phyloP scores from a whole-genome alignment of 2,329 filamentous ascomycete species.

The Nemania abortiva region DNA sequence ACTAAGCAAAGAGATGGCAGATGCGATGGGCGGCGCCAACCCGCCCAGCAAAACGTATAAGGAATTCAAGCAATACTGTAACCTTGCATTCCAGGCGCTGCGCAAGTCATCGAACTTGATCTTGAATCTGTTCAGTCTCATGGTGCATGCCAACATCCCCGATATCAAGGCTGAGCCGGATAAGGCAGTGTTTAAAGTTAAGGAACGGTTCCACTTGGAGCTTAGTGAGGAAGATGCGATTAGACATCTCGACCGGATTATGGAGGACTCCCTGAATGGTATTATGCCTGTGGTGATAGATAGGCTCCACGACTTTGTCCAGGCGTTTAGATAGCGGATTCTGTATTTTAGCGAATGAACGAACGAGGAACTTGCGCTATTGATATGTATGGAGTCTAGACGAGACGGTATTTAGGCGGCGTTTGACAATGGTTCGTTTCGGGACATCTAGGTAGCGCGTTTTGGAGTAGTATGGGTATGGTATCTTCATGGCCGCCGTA shows the following conservation, averaged over 20 bases:
- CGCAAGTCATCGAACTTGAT: slow-evolving; percentile 92
- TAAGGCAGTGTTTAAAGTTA: slow-evolving; percentile 93
- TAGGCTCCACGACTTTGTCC: slow-evolving; percentile 91
- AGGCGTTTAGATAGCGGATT: slow-evolving; percentile 77
- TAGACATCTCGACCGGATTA: slow-evolving; percentile 85
- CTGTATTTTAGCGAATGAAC: background rate
- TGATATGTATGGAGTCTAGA: background rate
- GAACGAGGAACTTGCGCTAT: background rate
- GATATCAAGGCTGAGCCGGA: slow-evolving; percentile 94
- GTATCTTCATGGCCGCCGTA: no score
- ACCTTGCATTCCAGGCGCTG: slow-evolving; percentile 91
- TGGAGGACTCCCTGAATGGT: slow-evolving; percentile 90
- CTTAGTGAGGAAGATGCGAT: slow-evolving; percentile 93
- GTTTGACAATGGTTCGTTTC: slow-evolving; percentile 18
- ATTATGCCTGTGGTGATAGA: slow-evolving; percentile 96
- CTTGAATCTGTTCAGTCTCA: slow-evolving; percentile 93
- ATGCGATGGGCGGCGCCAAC: slow-evolving; percentile 91
- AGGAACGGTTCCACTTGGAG: slow-evolving; percentile 93
- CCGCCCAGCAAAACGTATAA: slow-evolving; percentile 79
- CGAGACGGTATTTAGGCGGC: slow-evolving; percentile 25
- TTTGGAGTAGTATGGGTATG: background rate
- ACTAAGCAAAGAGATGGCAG: slow-evolving; percentile 96
- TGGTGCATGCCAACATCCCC: slow-evolving; percentile 97
- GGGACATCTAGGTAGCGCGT: slow-evolving; percentile 9
- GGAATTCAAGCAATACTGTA: slow-evolving; percentile 94